These are phyloP conservation scores for Pyrenopolyporus hunteri DNA, from an alignment of 495 filamentous ascomycete species.

Conservation along the genomic window DNA sequence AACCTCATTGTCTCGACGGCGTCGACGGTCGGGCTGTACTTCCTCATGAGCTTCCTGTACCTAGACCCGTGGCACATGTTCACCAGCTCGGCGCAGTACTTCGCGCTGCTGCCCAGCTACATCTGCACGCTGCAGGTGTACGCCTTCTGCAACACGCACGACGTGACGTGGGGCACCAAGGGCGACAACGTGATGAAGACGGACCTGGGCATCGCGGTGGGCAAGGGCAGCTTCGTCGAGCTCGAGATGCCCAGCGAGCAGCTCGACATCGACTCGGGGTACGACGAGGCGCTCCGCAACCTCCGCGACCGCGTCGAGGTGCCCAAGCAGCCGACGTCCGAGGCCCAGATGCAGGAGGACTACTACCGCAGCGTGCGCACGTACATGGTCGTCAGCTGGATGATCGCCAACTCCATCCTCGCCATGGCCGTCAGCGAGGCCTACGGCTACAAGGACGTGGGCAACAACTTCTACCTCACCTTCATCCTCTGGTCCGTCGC, in stretches of 20 bases:
- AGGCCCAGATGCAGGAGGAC: conserved; percentile 91
- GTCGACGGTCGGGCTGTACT: conserved; percentile 92
- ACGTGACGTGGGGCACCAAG: conserved; percentile 99
- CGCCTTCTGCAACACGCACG: conserved; percentile 99
- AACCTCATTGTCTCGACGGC: conserved; percentile 91
- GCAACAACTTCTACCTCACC: conserved; percentile 85
- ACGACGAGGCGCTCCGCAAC: conserved; percentile 96
- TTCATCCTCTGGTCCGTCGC: conserved; percentile 96
- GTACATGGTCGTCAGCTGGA: conserved; percentile 98
- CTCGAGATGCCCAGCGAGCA: conserved; percentile 98
- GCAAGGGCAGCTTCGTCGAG: conserved; percentile 74
- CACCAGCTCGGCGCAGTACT: conserved; percentile 91
- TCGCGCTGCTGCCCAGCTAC: conserved; percentile 87
- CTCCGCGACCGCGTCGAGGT: conserved; percentile 92
- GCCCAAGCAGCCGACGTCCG: conserved; percentile 61
- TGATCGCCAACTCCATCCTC: conserved; percentile 87
- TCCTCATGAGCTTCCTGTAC: conserved; percentile 94
- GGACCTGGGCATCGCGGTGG: conserved; percentile 84
- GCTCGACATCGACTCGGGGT: conserved; percentile 96
- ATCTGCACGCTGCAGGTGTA: conserved; percentile 98
- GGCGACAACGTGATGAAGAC: conserved; percentile 93
- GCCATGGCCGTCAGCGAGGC: conserved; percentile 94
- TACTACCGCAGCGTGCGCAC: conserved; percentile 98
- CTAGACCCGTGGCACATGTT: conserved; percentile 99
- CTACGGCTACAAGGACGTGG: conserved; percentile 71